Evolutionary conservation across 2,329 filamentous ascomycete species (phyloP).

Genomic region (Fusarium euwallaceae): DNA sequence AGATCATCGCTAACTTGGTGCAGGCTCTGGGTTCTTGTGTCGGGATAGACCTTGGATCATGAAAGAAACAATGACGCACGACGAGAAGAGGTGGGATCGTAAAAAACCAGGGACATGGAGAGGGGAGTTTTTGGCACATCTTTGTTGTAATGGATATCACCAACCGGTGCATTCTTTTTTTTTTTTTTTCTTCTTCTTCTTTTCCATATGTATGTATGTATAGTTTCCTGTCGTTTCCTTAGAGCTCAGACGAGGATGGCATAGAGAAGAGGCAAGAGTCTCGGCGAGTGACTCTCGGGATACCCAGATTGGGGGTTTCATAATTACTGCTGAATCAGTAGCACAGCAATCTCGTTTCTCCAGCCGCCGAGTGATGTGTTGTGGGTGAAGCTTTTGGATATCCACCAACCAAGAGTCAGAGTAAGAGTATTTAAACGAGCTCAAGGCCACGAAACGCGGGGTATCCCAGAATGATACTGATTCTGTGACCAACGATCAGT

Average conservation of each 20-base stretch:
- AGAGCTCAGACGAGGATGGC: slow-evolving; percentile 25
- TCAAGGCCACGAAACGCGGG: not conserved
- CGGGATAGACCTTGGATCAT: slow-evolving; percentile 46
- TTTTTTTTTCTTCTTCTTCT: slow-evolving; percentile 29
- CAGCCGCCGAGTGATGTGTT: not conserved
- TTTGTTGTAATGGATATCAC: slow-evolving; percentile 45
- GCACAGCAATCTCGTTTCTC: slow-evolving; percentile 14
- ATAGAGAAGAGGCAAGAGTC: slow-evolving; percentile 28
- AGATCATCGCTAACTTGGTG: slow-evolving; percentile 21
- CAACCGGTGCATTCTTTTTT: slow-evolving; percentile 32
- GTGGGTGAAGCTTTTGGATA: not conserved
- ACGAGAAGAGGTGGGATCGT: slow-evolving; percentile 27
- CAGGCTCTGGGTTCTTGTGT: slow-evolving; percentile 58
- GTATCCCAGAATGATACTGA: not conserved
- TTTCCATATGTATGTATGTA: slow-evolving; percentile 41
- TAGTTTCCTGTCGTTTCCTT: slow-evolving; percentile 36
- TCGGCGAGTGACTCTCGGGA: slow-evolving; percentile 8
- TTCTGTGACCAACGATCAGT: slow-evolving; percentile 12
- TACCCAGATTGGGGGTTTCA: slow-evolving; percentile 32
- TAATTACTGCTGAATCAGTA: slow-evolving; percentile 39
- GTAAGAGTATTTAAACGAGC: not conserved
- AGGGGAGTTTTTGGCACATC: slow-evolving; percentile 35
- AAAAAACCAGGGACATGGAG: slow-evolving; percentile 20
- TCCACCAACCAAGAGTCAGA: not conserved
- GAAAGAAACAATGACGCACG: slow-evolving; percentile 11